Percentiles rank a stretch among this genome's conserved stretches.
Conservation (phyloP, 169 alveolate genomes). For the Plasmodium adleri region DNA sequence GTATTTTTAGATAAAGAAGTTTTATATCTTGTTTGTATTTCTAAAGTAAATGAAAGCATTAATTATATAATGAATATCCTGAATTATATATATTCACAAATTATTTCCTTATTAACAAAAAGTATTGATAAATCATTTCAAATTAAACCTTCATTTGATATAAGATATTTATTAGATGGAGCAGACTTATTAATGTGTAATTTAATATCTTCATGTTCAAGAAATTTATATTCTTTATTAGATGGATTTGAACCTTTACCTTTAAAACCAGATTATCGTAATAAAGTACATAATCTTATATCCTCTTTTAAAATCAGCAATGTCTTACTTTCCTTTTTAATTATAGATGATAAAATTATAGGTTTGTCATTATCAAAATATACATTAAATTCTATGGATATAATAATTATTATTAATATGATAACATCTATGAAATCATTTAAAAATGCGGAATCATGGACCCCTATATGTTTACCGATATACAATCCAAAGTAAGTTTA, state of each 20-base stretch:
- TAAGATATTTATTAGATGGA: constrained; percentile 83
- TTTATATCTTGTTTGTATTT: constrained; percentile 83
- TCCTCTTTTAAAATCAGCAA: constrained; percentile 77
- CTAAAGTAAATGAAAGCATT: constrained; percentile 81
- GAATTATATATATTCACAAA: constrained; percentile 83
- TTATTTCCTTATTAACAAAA: constrained; percentile 86
- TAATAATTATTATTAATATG: constrained; percentile 88
- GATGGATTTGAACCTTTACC: constrained; percentile 86
- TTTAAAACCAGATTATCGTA: constrained; percentile 79
- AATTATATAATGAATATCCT: constrained; percentile 78
- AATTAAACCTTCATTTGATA: constrained; percentile 81
- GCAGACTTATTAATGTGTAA: constrained; percentile 76
- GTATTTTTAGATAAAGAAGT: constrained; percentile 87
- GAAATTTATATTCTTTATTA: constrained; percentile 75
- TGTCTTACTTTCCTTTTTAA: constrained; percentile 80
- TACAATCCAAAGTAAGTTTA: constrained; percentile 78
- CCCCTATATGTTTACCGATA: constrained; percentile 92
- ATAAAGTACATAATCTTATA: constrained; percentile 76
- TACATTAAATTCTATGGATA: constrained; percentile 84
- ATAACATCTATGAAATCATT: constrained; percentile 89
- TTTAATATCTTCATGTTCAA: constrained; percentile 69
- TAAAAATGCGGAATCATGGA: constrained; percentile 92
- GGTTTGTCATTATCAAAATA: constrained; percentile 80
- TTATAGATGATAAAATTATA: constrained; percentile 82
- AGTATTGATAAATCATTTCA: constrained; percentile 86